These are phyloP conservation scores for Colletotrichum scovillei DNA, from an alignment of 2,329 filamentous ascomycete species.

Conservation along the genomic window DNA sequence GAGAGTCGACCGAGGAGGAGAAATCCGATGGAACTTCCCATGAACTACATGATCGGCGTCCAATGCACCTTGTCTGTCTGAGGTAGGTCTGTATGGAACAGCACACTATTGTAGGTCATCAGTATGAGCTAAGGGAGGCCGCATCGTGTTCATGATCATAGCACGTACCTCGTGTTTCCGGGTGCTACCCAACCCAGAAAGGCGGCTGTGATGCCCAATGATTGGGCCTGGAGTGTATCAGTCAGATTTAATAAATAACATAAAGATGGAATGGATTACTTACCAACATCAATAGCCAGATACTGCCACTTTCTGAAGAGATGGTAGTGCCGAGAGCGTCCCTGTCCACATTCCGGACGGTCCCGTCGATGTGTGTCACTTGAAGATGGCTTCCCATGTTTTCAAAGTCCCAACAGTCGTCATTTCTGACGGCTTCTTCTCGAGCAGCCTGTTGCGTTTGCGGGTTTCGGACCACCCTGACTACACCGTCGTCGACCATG, in stretches of 20 bases:
- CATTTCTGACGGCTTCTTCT: background rate
- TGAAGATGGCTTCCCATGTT: background rate
- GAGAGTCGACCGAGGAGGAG: conserved; percentile 27
- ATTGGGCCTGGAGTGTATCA: background rate
- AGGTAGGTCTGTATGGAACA: conserved; percentile 46
- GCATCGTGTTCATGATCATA: background rate
- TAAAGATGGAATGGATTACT: background rate
- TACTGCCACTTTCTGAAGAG: background rate
- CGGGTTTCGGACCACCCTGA: background rate
- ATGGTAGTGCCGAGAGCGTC: background rate
- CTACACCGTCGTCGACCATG: background rate
- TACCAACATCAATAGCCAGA: background rate
- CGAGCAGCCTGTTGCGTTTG: background rate
- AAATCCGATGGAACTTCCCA: conserved; percentile 52
- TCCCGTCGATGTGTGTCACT: background rate
- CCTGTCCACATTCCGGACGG: background rate
- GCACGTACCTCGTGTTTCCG: conserved; percentile 46
- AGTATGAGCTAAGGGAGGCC: background rate
- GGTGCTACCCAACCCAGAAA: conserved; percentile 50
- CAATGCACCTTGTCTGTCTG: conserved; percentile 46
- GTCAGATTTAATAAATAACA: background rate
- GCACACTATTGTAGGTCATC: conserved; percentile 39
- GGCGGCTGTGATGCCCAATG: conserved; percentile 31
- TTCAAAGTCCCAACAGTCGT: background rate
- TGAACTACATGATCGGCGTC: conserved; percentile 50